Conservation (phyloP, 371 early-diverging fungal species). For the Nematocida homosporus region DNA sequence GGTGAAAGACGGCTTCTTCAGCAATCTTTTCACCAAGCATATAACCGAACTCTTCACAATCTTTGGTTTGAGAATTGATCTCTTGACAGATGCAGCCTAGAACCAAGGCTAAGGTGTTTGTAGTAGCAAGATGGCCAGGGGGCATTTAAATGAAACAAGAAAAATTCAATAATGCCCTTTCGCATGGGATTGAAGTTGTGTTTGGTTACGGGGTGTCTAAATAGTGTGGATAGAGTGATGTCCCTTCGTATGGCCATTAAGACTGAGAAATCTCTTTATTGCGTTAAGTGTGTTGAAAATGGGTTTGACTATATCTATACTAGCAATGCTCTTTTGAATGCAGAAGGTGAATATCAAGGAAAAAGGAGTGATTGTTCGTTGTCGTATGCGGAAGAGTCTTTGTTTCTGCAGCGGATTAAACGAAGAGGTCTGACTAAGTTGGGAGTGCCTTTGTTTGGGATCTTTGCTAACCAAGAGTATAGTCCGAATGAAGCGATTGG, state of each 20-base stretch:
- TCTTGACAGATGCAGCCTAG: background rate
- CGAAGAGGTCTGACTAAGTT: constrained; percentile 5
- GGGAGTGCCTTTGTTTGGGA: background rate
- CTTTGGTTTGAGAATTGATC: background rate
- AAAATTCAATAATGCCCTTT: constrained; percentile 51
- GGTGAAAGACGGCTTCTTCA: constrained; percentile 1
- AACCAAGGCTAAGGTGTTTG: background rate
- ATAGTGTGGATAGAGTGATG: constrained; percentile 5
- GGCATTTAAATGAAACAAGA: constrained; percentile 39
- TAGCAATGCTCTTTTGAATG: constrained; percentile 7
- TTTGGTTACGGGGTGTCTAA: constrained; percentile 24
- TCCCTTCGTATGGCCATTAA: background rate
- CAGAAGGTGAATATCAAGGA: background rate
- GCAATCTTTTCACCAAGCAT: constrained; percentile 32
- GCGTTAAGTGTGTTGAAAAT: constrained; percentile 24
- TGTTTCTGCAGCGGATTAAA: constrained; percentile 26
- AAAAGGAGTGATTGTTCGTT: background rate
- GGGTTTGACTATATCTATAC: constrained; percentile 45
- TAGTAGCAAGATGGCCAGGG: background rate
- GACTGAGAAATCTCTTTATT: constrained; percentile 10
- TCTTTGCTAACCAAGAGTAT: constrained; percentile 45
- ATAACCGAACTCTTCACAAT: constrained; percentile 8
- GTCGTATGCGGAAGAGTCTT: constrained; percentile 38
- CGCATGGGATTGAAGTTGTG: constrained; percentile 17
- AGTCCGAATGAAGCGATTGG: constrained; percentile 41